Percentiles rank a stretch among this genome's conserved stretches.
Conservation (phyloP, 2,329 filamentous ascomycete genomes). For the Colletotrichum somersetense region DNA sequence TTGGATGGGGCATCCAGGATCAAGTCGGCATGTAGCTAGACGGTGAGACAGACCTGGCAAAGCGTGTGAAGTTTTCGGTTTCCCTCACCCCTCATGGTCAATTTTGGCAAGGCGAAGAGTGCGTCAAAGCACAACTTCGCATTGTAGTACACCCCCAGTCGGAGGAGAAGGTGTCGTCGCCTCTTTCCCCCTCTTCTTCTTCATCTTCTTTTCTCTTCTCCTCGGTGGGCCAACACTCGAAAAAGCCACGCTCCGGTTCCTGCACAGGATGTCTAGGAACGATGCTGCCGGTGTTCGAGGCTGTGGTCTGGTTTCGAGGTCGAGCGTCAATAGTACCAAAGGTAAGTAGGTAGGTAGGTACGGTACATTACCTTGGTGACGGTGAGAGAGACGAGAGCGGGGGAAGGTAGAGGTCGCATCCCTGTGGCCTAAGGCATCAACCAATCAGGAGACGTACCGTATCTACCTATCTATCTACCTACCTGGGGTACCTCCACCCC, state of each 20-base stretch:
- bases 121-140: not conserved
- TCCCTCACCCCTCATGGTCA: not conserved
- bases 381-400: not conserved
- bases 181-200: not conserved
- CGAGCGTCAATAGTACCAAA: not conserved
- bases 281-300: not conserved
- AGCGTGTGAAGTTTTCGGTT: not conserved
- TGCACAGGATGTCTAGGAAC: not conserved
- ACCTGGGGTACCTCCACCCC: not conserved
- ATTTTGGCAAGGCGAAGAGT: not conserved
- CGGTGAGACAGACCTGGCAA: not conserved
- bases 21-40: not conserved
- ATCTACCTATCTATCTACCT: not conserved
- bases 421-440: not conserved
- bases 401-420: not conserved
- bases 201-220: not conserved
- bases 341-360: not conserved
- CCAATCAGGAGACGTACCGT: not conserved
- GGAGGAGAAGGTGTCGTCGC: not conserved
- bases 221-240: not conserved
- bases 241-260: not conserved
- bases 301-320: not conserved
- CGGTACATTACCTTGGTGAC: not conserved
- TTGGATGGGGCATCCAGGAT: not conserved
- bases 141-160: not conserved